Base-by-base conservation (phyloP, 2,329 filamentous ascomycete genomes). In the Sclerotiophoma versabilis region DNA sequence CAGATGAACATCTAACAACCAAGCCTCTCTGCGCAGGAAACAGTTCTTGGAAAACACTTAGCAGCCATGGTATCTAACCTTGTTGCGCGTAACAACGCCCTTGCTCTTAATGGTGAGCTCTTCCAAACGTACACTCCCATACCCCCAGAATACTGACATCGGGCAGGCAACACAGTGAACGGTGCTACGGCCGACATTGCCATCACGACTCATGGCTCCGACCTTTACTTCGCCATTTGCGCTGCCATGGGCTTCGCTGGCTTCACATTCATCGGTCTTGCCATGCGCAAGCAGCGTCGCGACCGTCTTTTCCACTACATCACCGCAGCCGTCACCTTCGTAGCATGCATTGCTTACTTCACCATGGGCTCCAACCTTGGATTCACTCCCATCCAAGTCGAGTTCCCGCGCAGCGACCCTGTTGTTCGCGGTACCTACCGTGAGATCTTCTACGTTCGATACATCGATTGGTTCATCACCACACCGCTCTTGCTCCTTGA, bases 281-380 rank as follows among this genome's bases (percentile, higher is more conserved):
- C 80, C 2, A 75, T 81, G 50, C 79, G 72, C n/a, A 85, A 84
- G 66, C 81, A 81, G 4, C 80, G 83, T 38, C 71, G 75, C 12
- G 78, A 86, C 45, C 83, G 85, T 19, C 69, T 87, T 41, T 88
- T 88, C 75, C 84, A 88, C 74, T 87, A 87, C 76, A 83, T 88
- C 65, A 86, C 84, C 1, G 82, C 84, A 1, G 74, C 75, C 10
- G 82, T 87, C 53, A 83, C 83, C 25, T 79, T 85, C 52, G 81
- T 86, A 7, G 83, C 85, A 2, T 77, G 81, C 32, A 84, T 89
- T 59, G 80, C 85, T 12, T 88, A 89, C 75, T 89, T 86, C 75
- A 79, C 82, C 59, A 87, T 89, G 85, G 86, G 80, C n/a, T 83
- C 84, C 9, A 85, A 87, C 64, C 76, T 89, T 1, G 87, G 87